Conservation (phyloP, 2,329 filamentous ascomycete genomes). For the Tolypocladium tropicale region DNA sequence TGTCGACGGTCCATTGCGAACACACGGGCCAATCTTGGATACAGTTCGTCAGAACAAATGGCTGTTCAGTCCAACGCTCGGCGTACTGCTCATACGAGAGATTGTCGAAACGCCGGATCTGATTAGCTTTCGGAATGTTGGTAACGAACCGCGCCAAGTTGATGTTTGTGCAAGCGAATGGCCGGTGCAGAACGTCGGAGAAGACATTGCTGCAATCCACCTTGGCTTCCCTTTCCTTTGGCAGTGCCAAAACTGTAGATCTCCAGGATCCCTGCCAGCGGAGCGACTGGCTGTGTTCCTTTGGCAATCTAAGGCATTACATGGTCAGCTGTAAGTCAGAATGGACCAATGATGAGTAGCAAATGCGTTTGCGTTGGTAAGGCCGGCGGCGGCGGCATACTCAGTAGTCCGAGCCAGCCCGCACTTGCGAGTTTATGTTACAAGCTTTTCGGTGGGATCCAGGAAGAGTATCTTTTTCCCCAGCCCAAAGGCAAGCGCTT, state of each 20-base stretch:
- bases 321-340: constrained; percentile 5
- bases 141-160: constrained; percentile 53
- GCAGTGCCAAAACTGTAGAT: constrained; percentile 58
- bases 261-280: constrained; percentile 79
- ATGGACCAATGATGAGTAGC: not conserved
- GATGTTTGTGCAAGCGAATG: constrained; percentile 80
- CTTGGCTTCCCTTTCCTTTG: constrained; percentile 35
- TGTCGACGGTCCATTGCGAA: constrained; percentile 61
- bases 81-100: constrained; percentile 67
- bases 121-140: constrained; percentile 63
- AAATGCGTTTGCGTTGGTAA: not conserved
- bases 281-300: constrained; percentile 20
- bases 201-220: constrained; percentile 72
- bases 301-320: constrained; percentile 12
- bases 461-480: not conserved
- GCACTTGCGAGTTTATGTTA: not conserved
- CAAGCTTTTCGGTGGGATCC: not conserved
- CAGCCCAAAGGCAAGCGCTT: not conserved
- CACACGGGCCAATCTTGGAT: constrained; percentile 76
- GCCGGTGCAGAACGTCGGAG: constrained; percentile 82
- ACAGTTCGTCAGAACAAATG: constrained; percentile 77
- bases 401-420: not conserved
- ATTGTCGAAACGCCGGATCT: constrained; percentile 59
- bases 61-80: constrained; percentile 62
- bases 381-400: not conserved